Base-by-base conservation (phyloP, 1,284 basidiomycete species). In the Amylostereum chailletii region DNA sequence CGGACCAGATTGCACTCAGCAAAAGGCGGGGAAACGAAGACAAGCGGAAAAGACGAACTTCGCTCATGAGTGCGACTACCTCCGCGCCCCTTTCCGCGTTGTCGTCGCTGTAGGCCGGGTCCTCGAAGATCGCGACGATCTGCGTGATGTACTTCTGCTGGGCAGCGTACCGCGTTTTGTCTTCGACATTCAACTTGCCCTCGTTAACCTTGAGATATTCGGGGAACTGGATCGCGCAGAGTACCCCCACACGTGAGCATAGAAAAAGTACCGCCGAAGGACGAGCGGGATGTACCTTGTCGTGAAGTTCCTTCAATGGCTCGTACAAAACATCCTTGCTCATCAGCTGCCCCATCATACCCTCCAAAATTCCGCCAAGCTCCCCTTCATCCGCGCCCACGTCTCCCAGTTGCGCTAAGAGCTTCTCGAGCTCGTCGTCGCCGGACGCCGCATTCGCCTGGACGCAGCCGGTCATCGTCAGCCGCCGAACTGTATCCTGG, bases 341-440 rank as follows among this genome's bases (percentile, higher is more conserved):
- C 90, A 99, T 93, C 43, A 99, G 75, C 62, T 94, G 86, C 11
- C 80, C 77, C 94, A 95, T 93, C 87, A 98, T 91, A 38, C 74
- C 80, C 64, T 98, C 92, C 27, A 99, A 72, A 57, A 96, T 74
- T 6, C 78, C 81, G 45, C 83, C 79, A 5, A 94, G 66, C 48
- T 86, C 81, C 34, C 77, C 78, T 26, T 83, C 84, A n/a, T 74
- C 72, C 11, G 70, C 64, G 37, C 64, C 65, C 36, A 58, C 56
- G 27, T 67, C 69, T 33, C 65, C 60, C 3, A 81, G 60, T 30
- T 76, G 69, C 30, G 68, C 60, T 5, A 86, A 65, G 11, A 84
- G 63, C 31, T 70, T 66, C 49, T 76, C 75, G 4, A 84, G 65
- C 3, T 70, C 64, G 41, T 66, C 76, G 11, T 62, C 65, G 6